Conservation (phyloP, 345 rosid genomes). For the sweet orange (Citrus sinensis) region DVS_A1.0 CM039162.1:28089501-28090000, state of each 20-base stretch:
- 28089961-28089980: constrained; percentile 47
- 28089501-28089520: background rate
- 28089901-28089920: constrained; percentile 81
- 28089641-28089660: background rate
- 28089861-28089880: constrained; percentile 71
- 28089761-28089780: background rate
- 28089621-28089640: background rate
- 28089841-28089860: constrained; percentile 69
- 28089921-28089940: constrained; percentile 58
- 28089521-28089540: background rate
- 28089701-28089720: background rate
- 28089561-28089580: background rate
- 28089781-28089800: constrained; percentile 15
- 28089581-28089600: background rate
- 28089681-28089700: background rate
- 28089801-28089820: constrained; percentile 88
- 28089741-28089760: background rate
- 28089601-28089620: background rate
- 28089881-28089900: constrained; percentile 91
- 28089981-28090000: constrained; percentile 50
- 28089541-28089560: background rate
- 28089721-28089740: background rate
- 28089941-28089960: constrained; percentile 57
- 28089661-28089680: background rate
- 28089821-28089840: constrained; percentile 67